Conservation (phyloP, 306 rosid species). For the Canavalia gladiata region DNA sequence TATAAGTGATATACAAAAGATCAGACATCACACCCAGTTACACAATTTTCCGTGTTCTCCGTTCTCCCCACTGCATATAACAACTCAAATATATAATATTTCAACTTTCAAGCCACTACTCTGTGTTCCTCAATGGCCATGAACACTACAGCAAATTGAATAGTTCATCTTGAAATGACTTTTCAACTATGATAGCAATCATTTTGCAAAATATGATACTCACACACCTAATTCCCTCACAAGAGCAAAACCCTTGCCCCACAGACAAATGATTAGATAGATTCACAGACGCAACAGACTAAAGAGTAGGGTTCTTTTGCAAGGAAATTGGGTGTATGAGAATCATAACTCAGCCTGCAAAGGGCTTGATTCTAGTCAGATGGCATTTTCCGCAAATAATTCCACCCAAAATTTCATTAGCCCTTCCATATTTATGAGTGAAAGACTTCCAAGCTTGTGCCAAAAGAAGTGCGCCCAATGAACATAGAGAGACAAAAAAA, state of each 20-base stretch:
- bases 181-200: background rate
- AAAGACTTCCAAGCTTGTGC: constrained; percentile 21
- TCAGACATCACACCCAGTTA: constrained; percentile 5
- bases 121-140: background rate
- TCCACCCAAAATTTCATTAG: constrained; percentile 21
- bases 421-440: background rate
- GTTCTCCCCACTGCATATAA: background rate
- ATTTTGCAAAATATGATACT: background rate
- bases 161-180: constrained; percentile 27
- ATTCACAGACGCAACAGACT: background rate
- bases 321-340: constrained; percentile 18
- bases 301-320: constrained; percentile 22
- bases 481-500: constrained; percentile 27
- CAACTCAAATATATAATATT: background rate
- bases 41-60: background rate
- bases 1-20: constrained; percentile 20
- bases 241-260: background rate
- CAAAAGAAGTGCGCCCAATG: background rate
- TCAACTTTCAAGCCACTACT: constrained; percentile 15
- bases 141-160: background rate
- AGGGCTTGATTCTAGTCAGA: constrained; percentile 16
- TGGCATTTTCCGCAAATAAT: background rate
- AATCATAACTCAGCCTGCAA: background rate
- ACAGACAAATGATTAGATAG: background rate
- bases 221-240: background rate